Evolutionary conservation across 305 asterid species (phyloP), one percentile per base, ranked within the genome.

Genomic region (Andrographis paniculata): DNA sequence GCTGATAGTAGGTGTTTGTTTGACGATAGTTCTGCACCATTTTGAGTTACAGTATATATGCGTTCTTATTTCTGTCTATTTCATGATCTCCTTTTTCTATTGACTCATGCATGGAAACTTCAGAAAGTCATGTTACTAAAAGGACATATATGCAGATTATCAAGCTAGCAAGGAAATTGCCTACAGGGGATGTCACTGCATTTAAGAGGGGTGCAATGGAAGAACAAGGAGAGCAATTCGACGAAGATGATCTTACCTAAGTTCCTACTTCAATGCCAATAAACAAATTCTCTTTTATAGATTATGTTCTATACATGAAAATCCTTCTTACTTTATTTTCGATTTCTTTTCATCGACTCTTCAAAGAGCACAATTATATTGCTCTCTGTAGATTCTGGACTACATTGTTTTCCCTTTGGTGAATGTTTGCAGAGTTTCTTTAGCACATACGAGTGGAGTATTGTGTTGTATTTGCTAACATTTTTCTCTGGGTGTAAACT

Each of bases 231-330:
- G 93, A 84, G 22, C 77, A 67, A 46, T 48, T 91, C 33, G 99
- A 91, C 58, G 99, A 91, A 69, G 93, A 87, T 57, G 99, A 91
- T 61, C 96, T 91, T 38, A 83, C 99, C 53, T 91, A 67, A 45
- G 20, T 63, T 13, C 23, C 24, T 6, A 39, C 27, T 46, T 5
- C 35, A 13, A 7, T 11, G 30, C 35, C 18, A 10, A 17, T 45
- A 22, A 6, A 22, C 7, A 6, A 45, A 2, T 2, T 2, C 3
- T 17, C 48, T 41, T 35, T 36, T 23, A 9, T 10, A n/a, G 9
- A 42, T 14, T 15, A 39, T 6, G 9, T 18, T 2, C 33, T 1
- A 24, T 46, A 5, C 11, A 41, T 41, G 7, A 9, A 28, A 28
- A 28, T 6, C 33, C 5, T 15, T 9, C 2, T 14, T 41, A 9